A percentile compares a stretch with the other conserved stretches of the same genome.
phyloP scores from a whole-genome alignment of 148 eudicot species.

The Spergularia bocconei region DNA sequence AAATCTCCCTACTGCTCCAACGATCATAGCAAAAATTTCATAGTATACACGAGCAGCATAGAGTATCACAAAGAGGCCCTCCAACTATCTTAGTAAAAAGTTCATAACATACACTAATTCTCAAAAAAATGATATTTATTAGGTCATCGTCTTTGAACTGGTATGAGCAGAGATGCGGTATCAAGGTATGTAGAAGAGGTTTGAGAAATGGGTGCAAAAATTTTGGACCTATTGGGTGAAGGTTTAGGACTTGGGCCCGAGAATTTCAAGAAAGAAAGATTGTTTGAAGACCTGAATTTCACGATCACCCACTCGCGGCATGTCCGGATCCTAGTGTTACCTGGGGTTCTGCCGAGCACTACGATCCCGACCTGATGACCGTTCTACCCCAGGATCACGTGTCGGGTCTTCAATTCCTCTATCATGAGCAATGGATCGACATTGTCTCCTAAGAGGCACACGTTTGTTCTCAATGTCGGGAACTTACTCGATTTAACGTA shows the following conservation, averaged over 20 bases:
- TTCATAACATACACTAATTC: too few relatives aligned
- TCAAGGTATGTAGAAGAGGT: conserved; percentile 32
- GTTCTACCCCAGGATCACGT: conserved; percentile 41
- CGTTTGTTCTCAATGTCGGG: too few relatives aligned
- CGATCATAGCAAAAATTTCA: conserved; percentile 21
- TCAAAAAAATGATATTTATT: too few relatives aligned
- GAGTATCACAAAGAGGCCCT: conserved; percentile 29
- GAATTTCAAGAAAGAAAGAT: conserved; percentile 32
- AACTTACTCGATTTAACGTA: too few relatives aligned
- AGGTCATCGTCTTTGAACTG: too few relatives aligned
- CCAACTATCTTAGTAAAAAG: too few relatives aligned
- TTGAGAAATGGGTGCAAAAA: conserved; percentile 31
- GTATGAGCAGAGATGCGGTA: conserved; percentile 34
- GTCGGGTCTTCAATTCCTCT: conserved; percentile 47
- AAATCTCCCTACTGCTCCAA: conserved; percentile 25
- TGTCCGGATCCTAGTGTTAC: conserved; percentile 68
- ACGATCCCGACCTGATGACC: conserved; percentile 50
- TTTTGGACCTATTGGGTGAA: conserved; percentile 46
- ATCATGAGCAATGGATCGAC: conserved; percentile 48
- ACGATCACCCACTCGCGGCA: conserved; percentile 39
- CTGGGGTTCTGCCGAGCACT: conserved; percentile 38
- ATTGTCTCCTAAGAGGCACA: conserved; percentile 22
- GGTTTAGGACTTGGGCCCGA: conserved; percentile 47
- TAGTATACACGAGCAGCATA: conserved; percentile 34
- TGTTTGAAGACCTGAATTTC: conserved; percentile 32